Base-by-base conservation (phyloP, 495 filamentous ascomycete genomes). In the Penicillium desertorum region DNA sequence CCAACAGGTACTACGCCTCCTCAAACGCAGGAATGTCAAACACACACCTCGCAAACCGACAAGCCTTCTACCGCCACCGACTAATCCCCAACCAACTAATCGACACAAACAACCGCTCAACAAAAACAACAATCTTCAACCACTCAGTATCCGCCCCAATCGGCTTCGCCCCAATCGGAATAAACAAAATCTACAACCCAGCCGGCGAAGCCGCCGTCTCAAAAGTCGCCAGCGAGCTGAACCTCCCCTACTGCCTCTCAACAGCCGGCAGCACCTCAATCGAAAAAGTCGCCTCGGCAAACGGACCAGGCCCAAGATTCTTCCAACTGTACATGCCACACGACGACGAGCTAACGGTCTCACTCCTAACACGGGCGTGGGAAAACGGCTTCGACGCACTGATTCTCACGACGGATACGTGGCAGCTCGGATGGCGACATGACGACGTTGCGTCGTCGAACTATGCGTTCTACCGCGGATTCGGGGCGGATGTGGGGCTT, bases 311-410 rank as follows among this genome's bases (percentile, higher is more conserved):
- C 75, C 17, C 78, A 1, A 69, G 84, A 0, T 88, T 84, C 64
- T 88, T 76, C 63, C 86, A 89, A 64, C 73, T 89, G 1, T 89
- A 88, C 68, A 79, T 80, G 79, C 80, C 80, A 23, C 83, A 84
- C 34, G 84, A 88, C 60, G 83, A 87, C 57, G 79, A 82, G 48
- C 61, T 84, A 12, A 78, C 83, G 1, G 54, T 83, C 11, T 84
- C 79, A 0, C 67, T 88, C 47, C 66, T 88, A 2, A 70, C 69
- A 8, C 78, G 85, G 14, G 85, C 85, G 0, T 71, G 73, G 61
- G 64, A 81, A 2, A 65, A 63, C 30, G 85, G 86, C 2, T 89
- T 83, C 66, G 73, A 78, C 19, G 86, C 76, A 0, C 76, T 76
- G 45, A 81, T 89, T 17, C 71, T 88, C 0, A 89, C 84, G 5